phyloP scores from a whole-genome alignment of 805 yeast genomes.

The Maudiozyma bulderi region DNA sequence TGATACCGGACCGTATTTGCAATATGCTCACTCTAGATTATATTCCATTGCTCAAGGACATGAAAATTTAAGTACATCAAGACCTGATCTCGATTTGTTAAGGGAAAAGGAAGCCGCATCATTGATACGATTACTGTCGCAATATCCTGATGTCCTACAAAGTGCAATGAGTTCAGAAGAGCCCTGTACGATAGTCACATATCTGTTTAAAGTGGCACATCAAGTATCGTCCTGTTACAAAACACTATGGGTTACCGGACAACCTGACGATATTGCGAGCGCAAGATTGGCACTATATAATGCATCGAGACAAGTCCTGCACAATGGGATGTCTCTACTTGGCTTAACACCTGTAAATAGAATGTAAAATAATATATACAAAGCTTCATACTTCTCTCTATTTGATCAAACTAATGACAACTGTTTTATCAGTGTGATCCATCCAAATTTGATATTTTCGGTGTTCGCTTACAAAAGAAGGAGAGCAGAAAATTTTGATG shows the following conservation, averaged over 20 bases:
- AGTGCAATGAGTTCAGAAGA: conserved; percentile 77
- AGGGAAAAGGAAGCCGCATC: conserved; percentile 61
- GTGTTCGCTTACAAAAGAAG: no score
- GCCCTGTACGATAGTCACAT: conserved; percentile 89
- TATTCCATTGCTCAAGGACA: conserved; percentile 88
- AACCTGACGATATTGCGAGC: conserved; percentile 69
- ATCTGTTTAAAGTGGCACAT: conserved; percentile 86
- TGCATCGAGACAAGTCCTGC: conserved; percentile 78
- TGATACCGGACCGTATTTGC: conserved; percentile 97
- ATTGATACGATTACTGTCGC: conserved; percentile 67
- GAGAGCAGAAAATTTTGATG: no score
- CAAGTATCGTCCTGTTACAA: conserved; percentile 96
- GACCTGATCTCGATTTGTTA: conserved; percentile 50
- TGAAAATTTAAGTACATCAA: conserved; percentile 33
- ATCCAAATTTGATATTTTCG: no score
- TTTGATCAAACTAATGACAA: no score
- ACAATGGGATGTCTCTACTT: conserved; percentile 79
- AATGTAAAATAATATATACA: conserved; percentile 38
- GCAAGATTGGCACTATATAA: conserved; percentile 89
- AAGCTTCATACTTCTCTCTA: no score
- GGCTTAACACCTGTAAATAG: conserved; percentile 96
- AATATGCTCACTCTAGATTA: conserved; percentile 94
- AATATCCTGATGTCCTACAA: conserved; percentile 82
- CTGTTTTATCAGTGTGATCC: no score
- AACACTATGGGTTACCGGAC: conserved; percentile 93